Conservation (phyloP, 805 yeast genomes). For the Metschnikowia henanensis region DNA sequence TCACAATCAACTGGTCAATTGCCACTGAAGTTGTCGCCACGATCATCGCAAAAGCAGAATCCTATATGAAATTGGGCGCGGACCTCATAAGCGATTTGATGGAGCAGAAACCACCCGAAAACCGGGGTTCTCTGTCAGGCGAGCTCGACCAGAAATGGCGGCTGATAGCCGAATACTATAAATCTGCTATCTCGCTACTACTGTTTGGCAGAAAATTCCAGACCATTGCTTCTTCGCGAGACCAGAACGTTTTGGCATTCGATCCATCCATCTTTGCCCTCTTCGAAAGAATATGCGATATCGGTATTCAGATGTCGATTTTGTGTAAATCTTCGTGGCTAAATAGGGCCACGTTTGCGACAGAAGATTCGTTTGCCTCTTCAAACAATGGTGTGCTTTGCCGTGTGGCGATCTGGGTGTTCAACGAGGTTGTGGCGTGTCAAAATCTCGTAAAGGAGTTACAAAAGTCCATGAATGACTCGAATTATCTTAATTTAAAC, state of each 20-base stretch:
- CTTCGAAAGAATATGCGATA: constrained; percentile 24
- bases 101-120: constrained; percentile 16
- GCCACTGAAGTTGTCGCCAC: constrained; percentile 30
- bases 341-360: constrained; percentile 24
- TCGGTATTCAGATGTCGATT: constrained; percentile 40
- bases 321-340: constrained; percentile 40
- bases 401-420: constrained; percentile 43
- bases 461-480: constrained; percentile 9
- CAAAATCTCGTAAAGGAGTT: constrained; percentile 21
- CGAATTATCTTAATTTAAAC: constrained; percentile 7
- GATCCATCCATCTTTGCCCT: constrained; percentile 11
- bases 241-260: background rate
- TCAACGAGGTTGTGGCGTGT: constrained; percentile 32
- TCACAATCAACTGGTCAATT: constrained; percentile 29
- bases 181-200: constrained; percentile 29
- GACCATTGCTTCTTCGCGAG: background rate
- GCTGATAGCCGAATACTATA: constrained; percentile 32
- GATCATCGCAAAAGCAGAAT: constrained; percentile 25
- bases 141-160: constrained; percentile 36
- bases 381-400: constrained; percentile 43
- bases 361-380: constrained; percentile 8
- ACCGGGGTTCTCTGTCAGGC: background rate
- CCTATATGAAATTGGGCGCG: constrained; percentile 35
- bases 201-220: constrained; percentile 24
- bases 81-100: constrained; percentile 37